Base-by-base conservation (phyloP, 2,329 filamentous ascomycete species). In the Aspergillus thermomutatus region DNA sequence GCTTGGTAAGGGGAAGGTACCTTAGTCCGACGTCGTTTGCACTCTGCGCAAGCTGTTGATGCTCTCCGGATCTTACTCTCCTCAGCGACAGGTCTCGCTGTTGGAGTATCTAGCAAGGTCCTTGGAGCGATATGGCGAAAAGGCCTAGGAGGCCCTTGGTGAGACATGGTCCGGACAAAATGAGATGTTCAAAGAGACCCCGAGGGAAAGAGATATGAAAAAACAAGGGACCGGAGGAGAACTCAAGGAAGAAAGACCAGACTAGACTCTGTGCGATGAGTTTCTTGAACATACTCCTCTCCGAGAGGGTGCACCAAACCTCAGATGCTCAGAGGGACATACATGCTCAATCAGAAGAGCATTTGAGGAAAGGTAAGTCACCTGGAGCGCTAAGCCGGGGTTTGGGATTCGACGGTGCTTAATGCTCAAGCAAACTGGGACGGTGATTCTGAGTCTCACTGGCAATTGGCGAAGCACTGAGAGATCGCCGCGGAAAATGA, bases 31-130 rank as follows among this genome's bases (percentile, higher is more conserved):
- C 71, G 66, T 54, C 62, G 67, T 59, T 75, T 70, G 60, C 72
- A 75, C 59, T 75, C 71, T 34, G 61, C 64, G 58, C 72, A 75
- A 31, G 72, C 72, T 17, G 69, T 71, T 7, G 72, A 74, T 11
- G 71, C 72, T 51, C 72, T 64, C 55, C 69, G 73, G 48, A 69
- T 67, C 50, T 69, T 69, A 49, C 55, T 58, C 23, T 75, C 72
- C 21, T 75, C 72, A 31, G 64, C 52, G 23, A 54, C 53, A 43
- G 54, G 56, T 43, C 58, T 63, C 40, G 58, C 60, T 10, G 63
- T 47, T 41, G 53, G 61, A 28, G 55, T 52, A 21, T 66, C 61
- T 48, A 60, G 53, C 37, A 57, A 49, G 31, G 62, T 65, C 27
- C 70, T 65, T 49, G 71, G 71, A 21, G 70, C 71, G 61, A 74